Evolutionary conservation across 2,329 filamentous ascomycete species (phyloP).

Genomic region (Cylindrodendrum hubeiense): DNA sequence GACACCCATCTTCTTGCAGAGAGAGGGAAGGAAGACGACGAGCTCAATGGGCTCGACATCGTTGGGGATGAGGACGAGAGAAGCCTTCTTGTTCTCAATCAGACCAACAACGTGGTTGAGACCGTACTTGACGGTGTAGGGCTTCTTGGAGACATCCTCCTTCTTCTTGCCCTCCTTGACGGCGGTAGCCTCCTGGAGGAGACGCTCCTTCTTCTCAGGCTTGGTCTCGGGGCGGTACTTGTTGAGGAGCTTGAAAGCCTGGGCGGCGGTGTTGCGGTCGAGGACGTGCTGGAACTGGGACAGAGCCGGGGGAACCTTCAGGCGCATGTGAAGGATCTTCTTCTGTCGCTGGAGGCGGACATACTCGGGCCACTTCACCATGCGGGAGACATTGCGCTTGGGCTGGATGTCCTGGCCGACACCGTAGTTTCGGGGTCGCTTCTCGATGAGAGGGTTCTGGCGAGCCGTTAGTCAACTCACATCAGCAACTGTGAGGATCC

Average conservation of each 20-base stretch:
- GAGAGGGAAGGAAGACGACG: slow-evolving; percentile 97
- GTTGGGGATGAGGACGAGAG: slow-evolving; percentile 97
- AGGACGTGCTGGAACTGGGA: slow-evolving; percentile 98
- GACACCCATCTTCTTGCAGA: slow-evolving; percentile 99
- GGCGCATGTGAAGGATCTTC: slow-evolving; percentile 97
- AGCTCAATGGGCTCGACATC: slow-evolving; percentile 99
- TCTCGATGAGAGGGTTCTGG: slow-evolving; percentile 99
- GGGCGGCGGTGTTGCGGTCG: slow-evolving; percentile 95
- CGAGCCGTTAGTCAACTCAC: slow-evolving; percentile 7
- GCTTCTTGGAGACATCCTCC: slow-evolving; percentile 99
- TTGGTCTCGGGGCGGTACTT: slow-evolving; percentile 99
- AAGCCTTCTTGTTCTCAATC: slow-evolving; percentile 99
- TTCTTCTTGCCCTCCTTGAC: slow-evolving; percentile 99
- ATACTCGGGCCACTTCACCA: slow-evolving; percentile 99
- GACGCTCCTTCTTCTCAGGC: slow-evolving; percentile 99
- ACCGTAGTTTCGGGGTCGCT: slow-evolving; percentile 96
- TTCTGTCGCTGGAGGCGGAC: slow-evolving; percentile 94
- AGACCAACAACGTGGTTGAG: slow-evolving; percentile 99
- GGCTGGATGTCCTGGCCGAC: slow-evolving; percentile 99
- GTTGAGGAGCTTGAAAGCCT: slow-evolving; percentile 99
- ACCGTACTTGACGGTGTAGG: slow-evolving; percentile 99
- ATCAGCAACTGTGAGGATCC: no score
- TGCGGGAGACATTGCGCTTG: slow-evolving; percentile 92
- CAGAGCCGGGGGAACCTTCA: slow-evolving; percentile 98
- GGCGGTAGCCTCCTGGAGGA: slow-evolving; percentile 97